A percentile compares a stretch with the other conserved stretches of the same genome.
Evolutionary conservation across 768 basidiomycete genomes (phyloP).

Genomic region (Boletus rufocinnamomeus): DNA sequence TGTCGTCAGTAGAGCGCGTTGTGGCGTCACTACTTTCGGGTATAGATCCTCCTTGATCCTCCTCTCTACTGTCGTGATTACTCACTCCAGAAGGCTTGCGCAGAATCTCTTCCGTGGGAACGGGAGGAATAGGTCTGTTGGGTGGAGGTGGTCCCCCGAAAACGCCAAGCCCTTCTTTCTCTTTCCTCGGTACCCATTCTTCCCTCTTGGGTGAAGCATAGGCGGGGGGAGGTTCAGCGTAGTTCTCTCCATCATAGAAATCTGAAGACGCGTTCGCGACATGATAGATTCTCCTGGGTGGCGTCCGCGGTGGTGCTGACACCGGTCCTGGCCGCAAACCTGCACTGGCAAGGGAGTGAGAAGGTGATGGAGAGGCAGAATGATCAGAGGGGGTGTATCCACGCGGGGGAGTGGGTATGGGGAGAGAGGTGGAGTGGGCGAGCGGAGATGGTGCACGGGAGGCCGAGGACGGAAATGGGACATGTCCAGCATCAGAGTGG

Average conservation of each 20-base stretch:
- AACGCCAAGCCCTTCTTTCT: constrained; percentile 18
- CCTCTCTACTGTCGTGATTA: not conserved
- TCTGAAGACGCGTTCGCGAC: constrained; percentile 42
- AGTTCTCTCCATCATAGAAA: constrained; percentile 19
- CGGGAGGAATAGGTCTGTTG: constrained; percentile 21
- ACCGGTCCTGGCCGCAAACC: constrained; percentile 2
- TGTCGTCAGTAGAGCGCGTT: not conserved
- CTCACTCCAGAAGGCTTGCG: constrained; percentile 12
- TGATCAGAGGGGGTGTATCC: constrained; percentile 8
- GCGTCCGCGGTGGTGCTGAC: constrained; percentile 31
- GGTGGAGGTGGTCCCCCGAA: constrained; percentile 11
- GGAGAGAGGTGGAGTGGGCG: constrained; percentile 25
- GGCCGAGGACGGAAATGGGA: constrained; percentile 11
- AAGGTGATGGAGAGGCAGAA: constrained; percentile 15
- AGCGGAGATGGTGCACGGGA: constrained; percentile 27
- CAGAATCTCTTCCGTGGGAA: constrained; percentile 4
- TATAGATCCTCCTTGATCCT: not conserved
- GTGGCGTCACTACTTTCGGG: not conserved
- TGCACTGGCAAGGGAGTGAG: constrained; percentile 4
- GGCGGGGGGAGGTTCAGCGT: constrained; percentile 49
- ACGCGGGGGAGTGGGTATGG: constrained; percentile 16
- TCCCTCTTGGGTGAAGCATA: constrained; percentile 35
- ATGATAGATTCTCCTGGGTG: constrained; percentile 44
- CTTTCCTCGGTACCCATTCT: constrained; percentile 12
- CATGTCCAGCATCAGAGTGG: constrained; percentile 22